Percentiles rank a stretch among this genome's conserved stretches.
phyloP scores from a whole-genome alignment of 2,329 filamentous ascomycete species.

The Botrytis elliptica region DNA sequence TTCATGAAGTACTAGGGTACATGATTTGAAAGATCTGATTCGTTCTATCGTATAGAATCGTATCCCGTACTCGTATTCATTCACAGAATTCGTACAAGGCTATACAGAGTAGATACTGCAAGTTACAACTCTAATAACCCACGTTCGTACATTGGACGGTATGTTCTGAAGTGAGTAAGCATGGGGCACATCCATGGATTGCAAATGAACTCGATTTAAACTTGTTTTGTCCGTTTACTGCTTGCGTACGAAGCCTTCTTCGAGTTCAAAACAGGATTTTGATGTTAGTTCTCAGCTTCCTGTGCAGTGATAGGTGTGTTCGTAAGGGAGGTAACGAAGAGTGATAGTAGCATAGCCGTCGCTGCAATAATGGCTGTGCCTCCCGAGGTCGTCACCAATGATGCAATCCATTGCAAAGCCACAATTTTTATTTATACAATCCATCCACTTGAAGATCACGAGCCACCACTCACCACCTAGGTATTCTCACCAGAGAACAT shows the following conservation, averaged over 20 bases:
- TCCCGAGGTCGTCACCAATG: slow-evolving; percentile 1
- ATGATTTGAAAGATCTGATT: neutral
- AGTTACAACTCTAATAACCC: no score
- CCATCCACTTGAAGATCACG: neutral
- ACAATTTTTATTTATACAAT: neutral
- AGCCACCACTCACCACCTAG: no score
- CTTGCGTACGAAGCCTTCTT: neutral
- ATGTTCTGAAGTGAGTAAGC: neutral
- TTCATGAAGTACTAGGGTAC: no score
- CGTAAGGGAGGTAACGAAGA: neutral
- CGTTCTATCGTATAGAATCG: neutral
- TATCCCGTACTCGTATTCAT: no score
- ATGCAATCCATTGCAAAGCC: slow-evolving; percentile 14
- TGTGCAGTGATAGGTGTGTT: neutral
- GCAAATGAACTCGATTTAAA: neutral
- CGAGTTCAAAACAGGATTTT: neutral
- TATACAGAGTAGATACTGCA: no score
- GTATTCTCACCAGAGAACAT: neutral
- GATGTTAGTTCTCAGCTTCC: neutral
- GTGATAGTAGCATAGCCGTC: neutral
- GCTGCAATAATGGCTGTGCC: neutral
- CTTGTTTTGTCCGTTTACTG: neutral
- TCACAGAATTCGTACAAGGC: no score
- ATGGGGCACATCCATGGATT: neutral
- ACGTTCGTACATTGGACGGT: no score